Evolutionary conservation across 2,329 filamentous ascomycete species (phyloP), one percentile per base, ranked within the genome.

Genomic region (Fusarium tuaranense): DNA sequence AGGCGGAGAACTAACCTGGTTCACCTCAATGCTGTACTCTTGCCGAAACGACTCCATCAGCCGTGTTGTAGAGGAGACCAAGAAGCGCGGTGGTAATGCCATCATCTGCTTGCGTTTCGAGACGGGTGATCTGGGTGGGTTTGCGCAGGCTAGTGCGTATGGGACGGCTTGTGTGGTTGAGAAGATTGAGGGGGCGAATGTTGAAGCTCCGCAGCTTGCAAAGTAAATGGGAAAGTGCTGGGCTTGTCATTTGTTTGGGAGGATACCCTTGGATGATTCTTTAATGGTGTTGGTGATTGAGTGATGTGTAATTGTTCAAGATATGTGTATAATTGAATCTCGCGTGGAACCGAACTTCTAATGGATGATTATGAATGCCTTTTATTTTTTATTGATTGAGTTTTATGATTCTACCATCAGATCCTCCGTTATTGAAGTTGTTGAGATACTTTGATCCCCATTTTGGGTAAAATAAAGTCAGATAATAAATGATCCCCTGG

Each of bases 91-190:
- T 3, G 89, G 89, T 8, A 92, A 92, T 78, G 90, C 90, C 25
- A 82, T 91, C 73, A 88, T 92, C 73, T 88, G 87, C 61, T 81
- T 91, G 72, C 84, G 89, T 51, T 91, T 91, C 75, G 90, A 92
- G 76, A 84, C 87, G 3, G 86, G 86, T 6, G 88, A 89, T 69
- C 81, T 90, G 72, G 87, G 85, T 32, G 86, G 86, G 3, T 91
- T 88, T 76, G 87, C 88, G 3, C 89, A 91, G 81, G 87, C 89
- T 46, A 89, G 88, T 69, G 89, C 89, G 1, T 92, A 91, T 77
- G 89, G 90, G 3, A 91, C 89, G 5, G 90, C 89, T 3, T 88
- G 86, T 61, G 74, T 89, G 14, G 84, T 91, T 30, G 88, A 91
- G 81, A 90, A 88, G 83, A 80, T 90, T 65, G 86, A 89, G 14